Evolutionary conservation across 1,284 basidiomycete species (phyloP).

Genomic region (Marasmius oreades): DNA sequence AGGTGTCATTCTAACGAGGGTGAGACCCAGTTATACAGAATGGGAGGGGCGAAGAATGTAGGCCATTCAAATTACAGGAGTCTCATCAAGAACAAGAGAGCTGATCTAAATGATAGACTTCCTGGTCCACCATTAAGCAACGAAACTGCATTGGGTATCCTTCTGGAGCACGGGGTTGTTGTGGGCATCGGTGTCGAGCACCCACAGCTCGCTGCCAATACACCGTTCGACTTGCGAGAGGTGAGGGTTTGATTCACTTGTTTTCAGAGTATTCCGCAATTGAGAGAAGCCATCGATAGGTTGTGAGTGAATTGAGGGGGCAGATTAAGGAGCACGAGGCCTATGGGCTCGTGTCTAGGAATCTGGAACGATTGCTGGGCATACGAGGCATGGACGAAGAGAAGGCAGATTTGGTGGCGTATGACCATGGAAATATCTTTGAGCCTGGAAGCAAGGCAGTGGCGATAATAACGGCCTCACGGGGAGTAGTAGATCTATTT

Average conservation of each 20-base stretch:
- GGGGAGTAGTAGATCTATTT: constrained; percentile 45
- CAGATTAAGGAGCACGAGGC: constrained; percentile 37
- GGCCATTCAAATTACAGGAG: constrained; percentile 21
- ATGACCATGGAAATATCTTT: constrained; percentile 56
- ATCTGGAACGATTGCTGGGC: constrained; percentile 61
- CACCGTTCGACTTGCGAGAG: constrained; percentile 75
- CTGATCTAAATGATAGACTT: constrained; percentile 32
- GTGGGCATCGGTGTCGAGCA: constrained; percentile 68
- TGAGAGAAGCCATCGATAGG: constrained; percentile 28
- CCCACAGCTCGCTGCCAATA: constrained; percentile 66
- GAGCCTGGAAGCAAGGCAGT: constrained; percentile 59
- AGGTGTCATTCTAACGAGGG: constrained; percentile 64
- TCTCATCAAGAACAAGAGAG: constrained; percentile 3
- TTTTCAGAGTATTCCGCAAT: constrained; percentile 28
- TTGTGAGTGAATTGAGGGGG: constrained; percentile 21
- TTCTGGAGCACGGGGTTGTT: constrained; percentile 62
- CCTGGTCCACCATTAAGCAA: constrained; percentile 73
- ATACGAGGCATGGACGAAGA: constrained; percentile 42
- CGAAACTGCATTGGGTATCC: constrained; percentile 57
- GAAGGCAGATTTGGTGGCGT: constrained; percentile 60
- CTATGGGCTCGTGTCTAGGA: constrained; percentile 41
- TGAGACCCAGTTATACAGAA: constrained; percentile 53
- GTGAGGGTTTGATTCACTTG: constrained; percentile 31
- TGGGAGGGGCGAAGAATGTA: constrained; percentile 73
- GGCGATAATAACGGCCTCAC: constrained; percentile 52